A percentile compares a stretch with the other conserved stretches of the same genome.
phyloP scores from a whole-genome alignment of 805 yeast species.

The Grigorovia transvaalensis region DNA sequence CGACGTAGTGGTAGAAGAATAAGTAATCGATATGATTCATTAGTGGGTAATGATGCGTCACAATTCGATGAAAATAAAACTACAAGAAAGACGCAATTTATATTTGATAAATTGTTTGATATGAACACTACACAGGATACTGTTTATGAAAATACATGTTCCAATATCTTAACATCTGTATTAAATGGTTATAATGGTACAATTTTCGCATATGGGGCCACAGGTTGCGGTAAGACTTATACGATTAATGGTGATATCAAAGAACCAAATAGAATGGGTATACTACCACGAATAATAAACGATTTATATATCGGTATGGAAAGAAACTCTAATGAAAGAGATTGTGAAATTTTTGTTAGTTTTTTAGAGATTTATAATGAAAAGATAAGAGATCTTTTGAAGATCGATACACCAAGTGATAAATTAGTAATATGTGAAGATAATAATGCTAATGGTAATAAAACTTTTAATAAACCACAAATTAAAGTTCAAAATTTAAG shows the following conservation, averaged over 20 bases:
- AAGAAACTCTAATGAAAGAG: background rate
- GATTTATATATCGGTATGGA: constrained; percentile 43
- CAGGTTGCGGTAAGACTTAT: constrained; percentile 96
- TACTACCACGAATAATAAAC: constrained; percentile 66
- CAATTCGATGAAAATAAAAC: background rate
- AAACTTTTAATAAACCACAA: background rate
- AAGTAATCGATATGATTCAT: constrained; percentile 9
- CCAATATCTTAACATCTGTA: constrained; percentile 61
- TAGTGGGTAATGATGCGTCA: background rate
- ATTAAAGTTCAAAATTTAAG: constrained; percentile 67
- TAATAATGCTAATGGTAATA: constrained; percentile 32
- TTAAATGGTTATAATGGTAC: constrained; percentile 85
- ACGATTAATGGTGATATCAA: constrained; percentile 71
- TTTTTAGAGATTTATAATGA: constrained; percentile 90
- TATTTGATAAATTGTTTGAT: constrained; percentile 73
- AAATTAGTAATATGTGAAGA: constrained; percentile 63
- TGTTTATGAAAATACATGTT: constrained; percentile 56
- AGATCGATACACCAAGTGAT: constrained; percentile 40
- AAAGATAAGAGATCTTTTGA: constrained; percentile 67
- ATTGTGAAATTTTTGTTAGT: constrained; percentile 30
- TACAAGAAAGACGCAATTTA: constrained; percentile 57
- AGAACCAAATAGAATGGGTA: constrained; percentile 48
- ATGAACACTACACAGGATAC: constrained; percentile 52
- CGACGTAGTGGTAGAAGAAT: constrained; percentile 8
- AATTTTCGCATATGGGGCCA: constrained; percentile 93